Evolutionary conservation across 1,284 basidiomycete genomes (phyloP), one percentile per base, ranked within the genome.

Genomic region (Ceratobasidium sp.): DNA sequence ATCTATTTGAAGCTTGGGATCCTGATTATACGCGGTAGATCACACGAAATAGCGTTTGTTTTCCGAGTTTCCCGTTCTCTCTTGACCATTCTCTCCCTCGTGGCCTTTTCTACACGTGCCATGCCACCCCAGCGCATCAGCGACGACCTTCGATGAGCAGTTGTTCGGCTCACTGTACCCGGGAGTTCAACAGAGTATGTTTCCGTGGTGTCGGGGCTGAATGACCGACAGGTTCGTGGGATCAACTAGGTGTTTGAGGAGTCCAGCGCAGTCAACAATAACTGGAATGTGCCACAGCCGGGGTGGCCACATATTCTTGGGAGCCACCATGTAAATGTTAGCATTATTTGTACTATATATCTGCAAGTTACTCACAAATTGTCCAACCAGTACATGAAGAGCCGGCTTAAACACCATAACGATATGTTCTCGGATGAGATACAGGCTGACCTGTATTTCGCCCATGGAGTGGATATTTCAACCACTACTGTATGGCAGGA

Each of bases 401-500:
- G 54, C 27, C 54, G 27, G 27, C 6, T 57, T 23, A 12, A n/a
- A 5, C 54, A n/a, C 3, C 54, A 57, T n/a, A 57, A 57, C 27
- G 54, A 57, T n/a, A 57, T 57, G 54, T 57, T 23, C 27, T 30
- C 27, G 20, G 54, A 57, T n/a, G 62, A 65, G 38, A 41, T 23
- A 23, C 65, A 52, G 30, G 38, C 65, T 7, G 65, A 67, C 20
- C 33, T 67, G 6, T 52, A 67, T 14, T 20, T 30, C 14, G 18
- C 44, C 2, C 50, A 35, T 20, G 65, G 65, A 12, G 41, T 65
- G 16, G n/a, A 44, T n/a, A 27, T 44, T 27, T 67, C 50, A 14
- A 27, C 30, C 35, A 41, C 81, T 0, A 84, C 82, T 0, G 75
- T 84, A 0, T 82, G 81, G 79, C 30, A 78, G 8, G 78, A 79